Percentiles rank a stretch among this genome's conserved stretches.
Evolutionary conservation across 2,329 filamentous ascomycete genomes (phyloP).

Genomic region (Hymenoscyphus salicellus): DNA sequence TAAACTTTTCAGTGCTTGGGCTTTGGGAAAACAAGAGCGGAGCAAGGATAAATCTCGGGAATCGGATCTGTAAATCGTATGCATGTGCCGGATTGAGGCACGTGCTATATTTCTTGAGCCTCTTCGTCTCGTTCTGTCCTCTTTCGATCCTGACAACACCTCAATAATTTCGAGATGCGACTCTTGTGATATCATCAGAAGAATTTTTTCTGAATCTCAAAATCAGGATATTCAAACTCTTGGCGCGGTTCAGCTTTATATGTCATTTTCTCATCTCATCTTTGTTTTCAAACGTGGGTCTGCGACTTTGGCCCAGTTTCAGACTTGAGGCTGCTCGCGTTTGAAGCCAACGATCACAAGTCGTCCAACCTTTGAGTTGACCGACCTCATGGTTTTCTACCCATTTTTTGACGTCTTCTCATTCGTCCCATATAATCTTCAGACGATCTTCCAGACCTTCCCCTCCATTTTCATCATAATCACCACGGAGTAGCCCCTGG

Average conservation of each 20-base stretch:
- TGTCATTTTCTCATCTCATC: background rate
- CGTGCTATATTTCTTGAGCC: too few relatives aligned
- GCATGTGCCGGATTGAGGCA: too few relatives aligned
- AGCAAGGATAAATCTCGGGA: too few relatives aligned
- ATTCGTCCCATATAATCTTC: conserved; percentile 19
- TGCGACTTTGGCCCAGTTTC: conserved; percentile 16
- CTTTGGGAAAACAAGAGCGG: background rate
- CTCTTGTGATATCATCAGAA: too few relatives aligned
- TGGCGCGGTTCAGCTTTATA: background rate
- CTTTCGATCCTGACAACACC: too few relatives aligned
- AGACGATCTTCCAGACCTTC: conserved; percentile 3
- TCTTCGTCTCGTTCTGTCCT: too few relatives aligned
- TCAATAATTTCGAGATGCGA: too few relatives aligned
- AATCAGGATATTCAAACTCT: background rate
- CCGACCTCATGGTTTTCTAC: background rate
- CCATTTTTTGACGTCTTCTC: conserved; percentile 5
- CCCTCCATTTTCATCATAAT: conserved; percentile 7
- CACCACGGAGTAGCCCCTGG: background rate
- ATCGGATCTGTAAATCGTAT: too few relatives aligned
- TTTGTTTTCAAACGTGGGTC: conserved; percentile 11
- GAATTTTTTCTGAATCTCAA: too few relatives aligned
- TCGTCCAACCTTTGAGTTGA: background rate
- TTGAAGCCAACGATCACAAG: conserved; percentile 17
- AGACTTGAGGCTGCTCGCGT: conserved; percentile 21
- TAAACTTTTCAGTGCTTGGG: background rate